Base-by-base conservation (phyloP, 139 green algal species). In the Chlamydomonas applanata region DNA sequence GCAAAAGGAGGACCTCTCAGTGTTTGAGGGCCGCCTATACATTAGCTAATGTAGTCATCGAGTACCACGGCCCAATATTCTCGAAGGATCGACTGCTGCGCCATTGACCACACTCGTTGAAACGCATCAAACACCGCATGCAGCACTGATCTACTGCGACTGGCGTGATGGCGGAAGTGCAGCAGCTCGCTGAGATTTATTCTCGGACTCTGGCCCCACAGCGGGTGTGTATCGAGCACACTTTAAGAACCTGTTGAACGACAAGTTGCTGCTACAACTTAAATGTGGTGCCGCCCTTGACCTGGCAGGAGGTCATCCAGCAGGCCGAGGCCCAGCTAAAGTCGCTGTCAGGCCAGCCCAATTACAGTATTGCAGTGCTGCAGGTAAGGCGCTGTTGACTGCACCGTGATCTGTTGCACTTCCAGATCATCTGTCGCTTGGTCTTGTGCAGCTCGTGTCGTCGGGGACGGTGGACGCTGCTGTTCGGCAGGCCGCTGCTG, bases 401-500 rank as follows among this genome's bases (percentile, higher is more conserved):
- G 7, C n/a, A 74, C 1, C 24, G 25, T 73, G 27, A 32, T 44
- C 2, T 27, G 0, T n/a, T 11, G n/a, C 44, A 60, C 24, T 33
- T 44, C 33, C 45, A 46, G 30, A 24, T 45, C 36, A 25, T 40
- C 29, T 54, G 53, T 71, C 22, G 4, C 27, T 33, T 77, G 59
- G 49, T 24, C 33, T 34, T 59, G 61, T 77, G 80, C 88, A 97
- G 88, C 63, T 97, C 3, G 83, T 94, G 33, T 77, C 83, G 1
- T 70, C 79, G 14, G 87, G 91, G 14, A 64, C 53, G 3, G 54
- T 93, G 25, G 80, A 88, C 7, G 71, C 86, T 27, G 86, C 93
- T 56, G 84, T 98, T 30, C 86, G 93, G 2, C 91, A 97, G 66
- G 89, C 94, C 4, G 96, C 95, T 1, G 91, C 96, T 16, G 93